Base-by-base conservation (phyloP, 2,329 filamentous ascomycete species). In the Pseudogymnoascus sp. region DNA sequence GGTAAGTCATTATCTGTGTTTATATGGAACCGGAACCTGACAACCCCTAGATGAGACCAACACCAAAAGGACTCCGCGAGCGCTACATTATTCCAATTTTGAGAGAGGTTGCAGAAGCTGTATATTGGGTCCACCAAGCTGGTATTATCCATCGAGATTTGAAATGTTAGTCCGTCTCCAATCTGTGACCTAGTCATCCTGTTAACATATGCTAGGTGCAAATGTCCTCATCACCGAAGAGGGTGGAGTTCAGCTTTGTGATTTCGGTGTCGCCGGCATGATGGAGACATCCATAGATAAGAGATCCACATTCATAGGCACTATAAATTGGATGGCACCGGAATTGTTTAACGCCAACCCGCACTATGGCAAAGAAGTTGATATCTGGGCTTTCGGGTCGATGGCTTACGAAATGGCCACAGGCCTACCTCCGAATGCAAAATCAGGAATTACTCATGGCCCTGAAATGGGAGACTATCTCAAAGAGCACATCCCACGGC, bases 381-480 rank as follows among this genome's bases (percentile, higher is more conserved):
- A 94, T 68, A 91, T 92, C 60, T 94, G 91, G 90, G 89, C 90
- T 2, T 92, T 91, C 71, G 91, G 90, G 1, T 89, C 89, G 65
- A 89, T 92, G 73, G 80, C 91, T 1, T 91, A 85, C 69, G 90
- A 94, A 73, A 90, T 93, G 73, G 89, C 90, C 0, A 91, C 88
- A 3, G 90, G 90, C 1, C 77, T 87, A 16, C 89, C 90, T 2
- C 90, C 90, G 0, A 89, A 89, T 67, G 85, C 83, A 43, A 78
- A 78, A 45, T 79, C 83, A 55, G 83, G 78, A 65, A 78, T 78
- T 67, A 62, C 37, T 2, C 72, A 66, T 66, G 73, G 69, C 37
- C 78, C 80, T 52, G 73, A 81, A 37, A 76, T 79, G 7, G 82
- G 82, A 29, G 80, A 76, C 60, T 81, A 84, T 66, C 75, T 88